These are phyloP conservation scores for Parsonsia alboflavescens DNA, from an alignment of 257 asterid species.

Conservation along the genomic window DNA sequence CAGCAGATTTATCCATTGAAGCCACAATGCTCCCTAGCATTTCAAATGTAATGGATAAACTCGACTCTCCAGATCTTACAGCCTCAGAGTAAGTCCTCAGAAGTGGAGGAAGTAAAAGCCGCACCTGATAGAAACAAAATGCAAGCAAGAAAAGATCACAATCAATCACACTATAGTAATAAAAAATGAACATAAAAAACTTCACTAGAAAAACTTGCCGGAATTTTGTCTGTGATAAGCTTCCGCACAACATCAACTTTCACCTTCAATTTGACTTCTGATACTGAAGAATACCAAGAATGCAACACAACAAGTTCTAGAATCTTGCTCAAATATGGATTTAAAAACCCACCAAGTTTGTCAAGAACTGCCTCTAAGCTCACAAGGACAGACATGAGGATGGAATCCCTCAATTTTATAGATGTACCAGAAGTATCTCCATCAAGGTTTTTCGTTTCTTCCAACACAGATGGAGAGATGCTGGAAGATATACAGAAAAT, in stretches of 20 bases:
- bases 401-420: conserved; percentile 35
- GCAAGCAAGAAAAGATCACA: conserved; percentile 5
- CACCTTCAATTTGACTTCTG: conserved; percentile 50
- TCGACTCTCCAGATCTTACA: conserved; percentile 54
- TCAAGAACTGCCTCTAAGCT: conserved; percentile 70
- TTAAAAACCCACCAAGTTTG: conserved; percentile 80
- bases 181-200: not conserved
- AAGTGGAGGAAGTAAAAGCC: conserved; percentile 73
- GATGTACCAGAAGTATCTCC: conserved; percentile 23
- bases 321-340: conserved; percentile 64
- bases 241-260: conserved; percentile 71
- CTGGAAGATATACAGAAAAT: conserved; percentile 43
- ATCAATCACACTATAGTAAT: not conserved
- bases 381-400: conserved; percentile 55
- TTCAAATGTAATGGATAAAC: conserved; percentile 58
- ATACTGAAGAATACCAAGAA: conserved; percentile 51
- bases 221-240: conserved; percentile 66
- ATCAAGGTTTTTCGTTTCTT: conserved; percentile 23
- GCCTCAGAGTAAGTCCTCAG: conserved; percentile 61
- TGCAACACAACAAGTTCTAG: conserved; percentile 59
- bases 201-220: conserved; percentile 43
- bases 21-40: conserved; percentile 61
- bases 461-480: conserved; percentile 22
- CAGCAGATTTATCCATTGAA: conserved; percentile 75
- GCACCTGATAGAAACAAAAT: conserved; percentile 47